Base-by-base conservation (phyloP, 208 protist species). In the Trypanosoma scelopori region DNA sequence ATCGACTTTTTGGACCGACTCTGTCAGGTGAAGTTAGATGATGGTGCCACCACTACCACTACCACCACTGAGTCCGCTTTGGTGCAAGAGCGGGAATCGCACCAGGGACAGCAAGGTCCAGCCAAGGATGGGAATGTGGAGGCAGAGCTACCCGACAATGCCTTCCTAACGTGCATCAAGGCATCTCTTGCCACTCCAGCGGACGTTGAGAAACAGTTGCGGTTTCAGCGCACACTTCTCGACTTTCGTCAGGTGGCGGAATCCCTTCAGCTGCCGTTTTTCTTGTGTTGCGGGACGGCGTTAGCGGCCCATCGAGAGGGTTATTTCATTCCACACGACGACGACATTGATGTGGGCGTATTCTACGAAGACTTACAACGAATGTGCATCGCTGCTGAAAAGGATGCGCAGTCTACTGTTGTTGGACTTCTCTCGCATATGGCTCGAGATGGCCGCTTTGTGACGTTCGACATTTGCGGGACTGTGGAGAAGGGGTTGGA, bases 331-430 rank as follows among this genome's bases (percentile, higher is more conserved):
- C 65, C 77, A 0, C 81, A 94, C 65, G 92, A 97, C 53, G 78
- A 87, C 42, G 92, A 97, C 62, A 85, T 97, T 39, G 92, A 97
- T 45, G 55, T 97, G 43, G 92, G 92, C 43, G 69, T 97, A 15
- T 78, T 93, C 42, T 81, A 79, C 45, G 53, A 87, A 13, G 80
- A 89, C 30, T 60, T 85, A 20, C 50, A 49, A 15, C 15, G 18
- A 16, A 55, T 73, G 5, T 37, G 68, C 37, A 45, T 12, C 23
- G 30, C 46, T n/a, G n/a, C 22, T n/a, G 48, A 50, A 35, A 45
- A 23, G 5, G 52, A 51, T 65, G 66, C 28, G 16, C 68, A 78
- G 41, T 41, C 41, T n/a, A 56, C 56, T 15, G 62, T 87, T 28
- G 65, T 76, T 6, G 20, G 41, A 4, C 58, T 91, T 2, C 69